phyloP scores from a whole-genome alignment of 805 yeast genomes.

The Zygosaccharomyces bisporus region DNA sequence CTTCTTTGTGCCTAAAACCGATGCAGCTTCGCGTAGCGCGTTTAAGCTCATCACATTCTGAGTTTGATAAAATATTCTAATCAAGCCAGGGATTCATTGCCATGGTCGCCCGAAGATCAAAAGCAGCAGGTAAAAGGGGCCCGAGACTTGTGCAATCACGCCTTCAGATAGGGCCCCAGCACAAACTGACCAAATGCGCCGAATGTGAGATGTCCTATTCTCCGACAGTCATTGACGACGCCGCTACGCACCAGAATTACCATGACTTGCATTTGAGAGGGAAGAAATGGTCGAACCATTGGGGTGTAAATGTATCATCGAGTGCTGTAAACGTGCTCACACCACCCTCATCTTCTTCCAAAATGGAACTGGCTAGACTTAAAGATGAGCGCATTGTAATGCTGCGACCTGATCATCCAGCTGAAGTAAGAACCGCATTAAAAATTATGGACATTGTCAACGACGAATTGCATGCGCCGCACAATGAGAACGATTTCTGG shows the following conservation, averaged over 20 bases:
- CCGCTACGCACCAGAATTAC: constrained; percentile 43
- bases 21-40: background rate
- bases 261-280: constrained; percentile 52
- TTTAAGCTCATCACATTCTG: background rate
- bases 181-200: constrained; percentile 20
- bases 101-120: constrained; percentile 2
- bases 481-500: constrained; percentile 44
- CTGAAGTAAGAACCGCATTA: constrained; percentile 36
- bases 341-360: constrained; percentile 18
- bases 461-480: constrained; percentile 57
- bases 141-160: constrained; percentile 21
- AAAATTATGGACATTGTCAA: constrained; percentile 53
- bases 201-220: constrained; percentile 32
- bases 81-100: background rate
- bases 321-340: constrained; percentile 5
- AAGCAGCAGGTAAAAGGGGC: constrained; percentile 1
- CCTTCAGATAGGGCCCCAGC: constrained; percentile 16
- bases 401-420: constrained; percentile 32
- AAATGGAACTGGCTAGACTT: background rate
- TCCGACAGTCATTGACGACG: constrained; percentile 20
- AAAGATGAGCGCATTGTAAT: constrained; percentile 35
- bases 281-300: constrained; percentile 42
- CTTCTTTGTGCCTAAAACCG: background rate
- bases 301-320: constrained; percentile 32
- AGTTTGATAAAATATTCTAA: background rate